phyloP scores from a whole-genome alignment of 352 stramenopile species.

The Phytophthora quininea region DNA sequence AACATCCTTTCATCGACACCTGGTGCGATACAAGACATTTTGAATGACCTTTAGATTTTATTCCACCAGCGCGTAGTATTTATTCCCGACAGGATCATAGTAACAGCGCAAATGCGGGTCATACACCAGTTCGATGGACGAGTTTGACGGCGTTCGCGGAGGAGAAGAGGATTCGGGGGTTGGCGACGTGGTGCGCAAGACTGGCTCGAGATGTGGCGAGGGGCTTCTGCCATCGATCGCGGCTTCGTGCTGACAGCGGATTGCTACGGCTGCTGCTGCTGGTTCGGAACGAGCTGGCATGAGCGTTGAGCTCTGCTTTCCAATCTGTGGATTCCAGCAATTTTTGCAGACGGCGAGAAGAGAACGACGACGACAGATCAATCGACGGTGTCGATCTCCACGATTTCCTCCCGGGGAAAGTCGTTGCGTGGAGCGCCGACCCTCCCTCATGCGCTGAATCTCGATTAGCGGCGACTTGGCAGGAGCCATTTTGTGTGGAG shows the following conservation, averaged over 20 bases:
- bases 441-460: neutral
- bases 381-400: neutral
- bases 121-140: conserved; percentile 80
- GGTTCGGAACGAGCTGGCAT: conserved; percentile 2
- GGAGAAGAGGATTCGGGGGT: conserved; percentile 5
- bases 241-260: neutral
- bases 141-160: conserved; percentile 14
- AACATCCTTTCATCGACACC: neutral
- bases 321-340: conserved; percentile 80
- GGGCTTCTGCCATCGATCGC: neutral
- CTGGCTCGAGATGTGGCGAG: neutral
- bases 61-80: conserved; percentile 84
- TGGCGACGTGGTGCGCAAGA: conserved; percentile 1
- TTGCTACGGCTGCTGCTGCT: conserved; percentile 2
- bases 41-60: conserved; percentile 39
- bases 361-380: conserved; percentile 39
- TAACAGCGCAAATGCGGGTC: conserved; percentile 87
- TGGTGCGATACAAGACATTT: no score
- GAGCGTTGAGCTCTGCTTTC: conserved; percentile 36
- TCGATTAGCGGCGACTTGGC: conserved; percentile 23
- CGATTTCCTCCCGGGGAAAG: neutral
- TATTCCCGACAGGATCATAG: conserved; percentile 79
- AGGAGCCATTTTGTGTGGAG: conserved; percentile 6
- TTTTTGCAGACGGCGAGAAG: conserved; percentile 50
- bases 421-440: neutral